Conservation (phyloP, 2,329 filamentous ascomycete species). For the Ascochyta viciae-villosae region DNA sequence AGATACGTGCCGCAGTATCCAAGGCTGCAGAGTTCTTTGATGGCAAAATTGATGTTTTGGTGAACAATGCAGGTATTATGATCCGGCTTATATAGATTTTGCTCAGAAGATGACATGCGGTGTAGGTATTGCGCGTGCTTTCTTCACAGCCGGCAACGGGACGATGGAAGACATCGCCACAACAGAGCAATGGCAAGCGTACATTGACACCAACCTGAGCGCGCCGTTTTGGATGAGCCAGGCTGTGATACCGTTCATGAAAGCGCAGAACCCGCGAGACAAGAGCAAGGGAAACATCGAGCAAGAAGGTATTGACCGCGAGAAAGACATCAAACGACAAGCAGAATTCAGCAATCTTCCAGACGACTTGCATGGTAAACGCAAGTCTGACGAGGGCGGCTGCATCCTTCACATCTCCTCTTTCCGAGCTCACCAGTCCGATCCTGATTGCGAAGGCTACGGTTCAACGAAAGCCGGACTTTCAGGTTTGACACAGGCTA, state of each 20-base stretch:
- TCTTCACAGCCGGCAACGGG: constrained; percentile 32
- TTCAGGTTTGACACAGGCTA: constrained; percentile 57
- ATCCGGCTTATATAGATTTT: not conserved
- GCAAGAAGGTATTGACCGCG: constrained; percentile 24
- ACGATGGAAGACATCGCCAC: constrained; percentile 34
- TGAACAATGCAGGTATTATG: constrained; percentile 37
- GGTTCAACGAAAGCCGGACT: constrained; percentile 59
- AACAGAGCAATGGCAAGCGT: constrained; percentile 33
- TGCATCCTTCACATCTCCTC: constrained; percentile 56
- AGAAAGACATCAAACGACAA: constrained; percentile 28
- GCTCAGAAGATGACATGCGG: not conserved
- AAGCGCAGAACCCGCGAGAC: constrained; percentile 24
- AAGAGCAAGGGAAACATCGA: not conserved
- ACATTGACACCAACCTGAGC: constrained; percentile 31
- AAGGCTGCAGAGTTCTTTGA: constrained; percentile 49
- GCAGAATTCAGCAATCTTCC: constrained; percentile 30
- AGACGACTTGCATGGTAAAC: constrained; percentile 27
- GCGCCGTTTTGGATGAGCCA: constrained; percentile 33
- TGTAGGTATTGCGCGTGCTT: constrained; percentile 27
- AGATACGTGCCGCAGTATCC: constrained; percentile 42
- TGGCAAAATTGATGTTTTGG: constrained; percentile 36
- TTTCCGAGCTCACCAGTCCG: constrained; percentile 58
- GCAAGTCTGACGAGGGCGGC: constrained; percentile 34
- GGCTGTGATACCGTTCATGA: constrained; percentile 32
- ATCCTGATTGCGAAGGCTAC: constrained; percentile 59